Evolutionary conservation across 75 land plant genomes (phyloP), one percentile per base, ranked within the genome.

Genomic region (Picea sitchensis): DNA sequence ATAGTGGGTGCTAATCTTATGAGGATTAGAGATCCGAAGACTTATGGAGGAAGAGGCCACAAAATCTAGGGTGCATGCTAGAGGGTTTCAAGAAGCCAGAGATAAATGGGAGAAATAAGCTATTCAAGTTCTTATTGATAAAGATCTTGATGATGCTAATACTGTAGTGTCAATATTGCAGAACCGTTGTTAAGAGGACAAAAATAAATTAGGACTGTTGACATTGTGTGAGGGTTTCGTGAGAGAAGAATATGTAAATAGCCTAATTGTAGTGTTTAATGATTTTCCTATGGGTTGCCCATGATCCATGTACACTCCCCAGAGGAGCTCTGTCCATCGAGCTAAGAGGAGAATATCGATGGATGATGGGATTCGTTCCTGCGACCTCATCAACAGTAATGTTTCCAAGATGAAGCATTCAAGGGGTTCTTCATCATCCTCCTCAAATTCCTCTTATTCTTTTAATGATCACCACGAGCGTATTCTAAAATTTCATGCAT

Each of bases 101-200:
- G 86, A 86, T 11, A 86, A 93, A 36, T 98, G 99, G 99, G 94
- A 95, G 82, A 83, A 62, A 57, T 88, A 83, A 61, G 99, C 95
- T 34, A 83, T 97, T 75, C 84, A 88, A 80, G 88, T 90, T 1
- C 78, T 82, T 5, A 92, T 95, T 18, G 95, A 88, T 56, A 78
- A 79, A 56, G 92, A 90, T 1, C 95, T 95, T 65, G 90, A 78
- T 32, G 91, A 89, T 58, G 88, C 78, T 38, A 83, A 82, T 44
- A 54, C 77, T 38, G 83, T 79, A 34, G 93, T 83, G 72, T 67
- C 75, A 59, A 87, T 86, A 51, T 95, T 93, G 95, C 59, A 51
- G 51, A 74, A 81, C 51, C 76, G 78, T 62, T 56, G 78, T 62
- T 57, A 58, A 34, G 61, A 73, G 41, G 47, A 38, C 8, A 44